Conservation (phyloP, 2,329 filamentous ascomycete species). For the Trichophyton benhamiae region DNA sequence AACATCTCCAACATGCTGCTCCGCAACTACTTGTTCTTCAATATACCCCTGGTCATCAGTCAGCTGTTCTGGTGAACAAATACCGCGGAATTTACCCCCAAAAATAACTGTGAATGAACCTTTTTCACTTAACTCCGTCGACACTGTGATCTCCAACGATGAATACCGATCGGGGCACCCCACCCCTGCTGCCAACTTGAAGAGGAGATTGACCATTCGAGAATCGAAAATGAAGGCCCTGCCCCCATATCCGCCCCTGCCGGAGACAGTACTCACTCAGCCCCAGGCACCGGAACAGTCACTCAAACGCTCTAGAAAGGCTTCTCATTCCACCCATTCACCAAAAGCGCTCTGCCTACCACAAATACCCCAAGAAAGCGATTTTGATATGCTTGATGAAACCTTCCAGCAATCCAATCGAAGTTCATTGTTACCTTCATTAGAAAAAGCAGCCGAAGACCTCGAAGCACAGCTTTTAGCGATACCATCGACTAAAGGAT, state of each 20-base stretch:
- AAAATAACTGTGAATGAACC: constrained; percentile 12
- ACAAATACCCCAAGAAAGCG: constrained; percentile 15
- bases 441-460: constrained; percentile 25
- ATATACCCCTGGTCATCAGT: neutral
- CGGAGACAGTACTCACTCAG: neutral
- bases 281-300: neutral
- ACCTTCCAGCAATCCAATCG: constrained; percentile 14
- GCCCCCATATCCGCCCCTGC: constrained; percentile 20
- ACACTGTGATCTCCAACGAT: constrained; percentile 25
- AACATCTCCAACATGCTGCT: neutral
- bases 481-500: constrained; percentile 11
- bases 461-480: constrained; percentile 24
- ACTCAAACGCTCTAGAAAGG: constrained; percentile 5
- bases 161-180: neutral
- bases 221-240: constrained; percentile 31
- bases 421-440: constrained; percentile 6
- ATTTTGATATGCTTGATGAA: constrained; percentile 19
- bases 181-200: constrained; percentile 6
- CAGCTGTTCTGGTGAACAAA: neutral
- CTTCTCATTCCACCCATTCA: neutral
- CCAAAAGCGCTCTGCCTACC: constrained; percentile 8
- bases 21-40: neutral
- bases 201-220: constrained; percentile 17
- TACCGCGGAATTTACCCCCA: neutral
- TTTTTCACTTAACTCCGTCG: constrained; percentile 13